phyloP scores from a whole-genome alignment of 1,284 basidiomycete genomes.

The Moesziomyces sp. region DNA sequence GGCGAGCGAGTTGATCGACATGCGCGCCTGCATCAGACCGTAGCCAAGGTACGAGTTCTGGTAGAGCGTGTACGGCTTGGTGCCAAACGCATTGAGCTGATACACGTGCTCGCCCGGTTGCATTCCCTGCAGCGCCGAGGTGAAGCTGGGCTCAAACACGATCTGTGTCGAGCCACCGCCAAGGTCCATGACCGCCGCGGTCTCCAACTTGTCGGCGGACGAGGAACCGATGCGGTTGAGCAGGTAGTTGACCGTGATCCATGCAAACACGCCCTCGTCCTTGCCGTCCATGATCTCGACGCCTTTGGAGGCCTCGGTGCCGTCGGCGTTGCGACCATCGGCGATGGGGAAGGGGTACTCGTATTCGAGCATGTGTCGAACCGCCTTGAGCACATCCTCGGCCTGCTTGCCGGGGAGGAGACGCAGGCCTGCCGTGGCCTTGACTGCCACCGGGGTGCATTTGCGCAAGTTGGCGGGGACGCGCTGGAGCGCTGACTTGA shows the following conservation, averaged over 20 bases:
- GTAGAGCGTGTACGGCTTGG: constrained; percentile 59
- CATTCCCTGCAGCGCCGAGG: constrained; percentile 71
- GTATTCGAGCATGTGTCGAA: constrained; percentile 75
- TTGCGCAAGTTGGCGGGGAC: constrained; percentile 77
- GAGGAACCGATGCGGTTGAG: constrained; percentile 69
- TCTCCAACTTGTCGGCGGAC: constrained; percentile 44
- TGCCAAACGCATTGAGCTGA: constrained; percentile 72
- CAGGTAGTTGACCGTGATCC: constrained; percentile 95
- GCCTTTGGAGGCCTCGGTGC: constrained; percentile 39
- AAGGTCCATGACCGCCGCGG: constrained; percentile 94
- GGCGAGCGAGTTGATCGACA: constrained; percentile 86
- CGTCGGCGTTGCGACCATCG: constrained; percentile 47
- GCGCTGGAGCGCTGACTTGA: constrained; percentile 81
- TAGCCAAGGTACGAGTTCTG: constrained; percentile 77
- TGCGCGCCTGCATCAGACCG: constrained; percentile 89
- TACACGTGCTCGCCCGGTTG: constrained; percentile 93
- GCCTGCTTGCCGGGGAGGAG: constrained; percentile 78
- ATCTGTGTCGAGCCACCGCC: constrained; percentile 98
- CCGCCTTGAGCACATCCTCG: constrained; percentile 80
- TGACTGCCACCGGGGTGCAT: constrained; percentile 91
- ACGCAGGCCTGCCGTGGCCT: constrained; percentile 92
- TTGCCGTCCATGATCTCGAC: constrained; percentile 84
- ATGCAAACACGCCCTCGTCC: constrained; percentile 92
- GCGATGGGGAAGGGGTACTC: constrained; percentile 78
- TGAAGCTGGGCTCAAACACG: constrained; percentile 84